These are phyloP conservation scores for Aspergillus clavatus DNA, from an alignment of 2,329 filamentous ascomycete species.

Conservation along the genomic window DNA sequence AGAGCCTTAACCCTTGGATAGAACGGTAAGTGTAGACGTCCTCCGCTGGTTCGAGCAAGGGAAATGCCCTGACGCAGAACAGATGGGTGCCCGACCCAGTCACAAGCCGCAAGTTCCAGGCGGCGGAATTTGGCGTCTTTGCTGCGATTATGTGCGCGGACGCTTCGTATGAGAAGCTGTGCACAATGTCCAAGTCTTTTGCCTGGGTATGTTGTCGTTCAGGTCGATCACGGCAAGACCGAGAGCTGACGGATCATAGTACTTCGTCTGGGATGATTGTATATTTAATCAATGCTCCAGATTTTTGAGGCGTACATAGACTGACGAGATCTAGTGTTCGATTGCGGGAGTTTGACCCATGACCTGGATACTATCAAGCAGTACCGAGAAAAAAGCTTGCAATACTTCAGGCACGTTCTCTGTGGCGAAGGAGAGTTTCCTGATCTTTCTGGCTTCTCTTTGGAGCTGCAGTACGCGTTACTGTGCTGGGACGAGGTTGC, in stretches of 20 bases:
- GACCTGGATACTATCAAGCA: neutral
- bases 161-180: conserved; percentile 6
- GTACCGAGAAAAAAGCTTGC: neutral
- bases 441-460: conserved; percentile 1
- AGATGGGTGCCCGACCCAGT: conserved; percentile 3
- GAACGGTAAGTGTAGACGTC: conserved; percentile 1
- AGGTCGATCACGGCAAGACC: too few species aligned
- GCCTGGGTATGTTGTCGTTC: conserved; percentile 4
- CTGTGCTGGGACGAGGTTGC: conserved; percentile 10
- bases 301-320: neutral
- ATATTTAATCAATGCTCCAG: neutral
- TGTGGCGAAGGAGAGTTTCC: neutral
- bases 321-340: conserved; percentile 8
- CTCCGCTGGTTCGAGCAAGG: neutral
- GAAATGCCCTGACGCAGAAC: too few species aligned
- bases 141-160: conserved; percentile 7
- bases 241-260: neutral
- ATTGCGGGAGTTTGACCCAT: conserved; percentile 4
- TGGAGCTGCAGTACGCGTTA: conserved; percentile 5
- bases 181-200: conserved; percentile 6
- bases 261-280: conserved; percentile 11
- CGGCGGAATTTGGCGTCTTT: conserved; percentile 8
- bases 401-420: conserved; percentile 6
- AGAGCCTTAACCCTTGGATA: conserved; percentile 10
- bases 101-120: conserved; percentile 3